Percentiles rank a stretch among this genome's conserved stretches.
phyloP scores from a whole-genome alignment of 306 rosid genomes.

The Amphicarpaea edgeworthii region DNA sequence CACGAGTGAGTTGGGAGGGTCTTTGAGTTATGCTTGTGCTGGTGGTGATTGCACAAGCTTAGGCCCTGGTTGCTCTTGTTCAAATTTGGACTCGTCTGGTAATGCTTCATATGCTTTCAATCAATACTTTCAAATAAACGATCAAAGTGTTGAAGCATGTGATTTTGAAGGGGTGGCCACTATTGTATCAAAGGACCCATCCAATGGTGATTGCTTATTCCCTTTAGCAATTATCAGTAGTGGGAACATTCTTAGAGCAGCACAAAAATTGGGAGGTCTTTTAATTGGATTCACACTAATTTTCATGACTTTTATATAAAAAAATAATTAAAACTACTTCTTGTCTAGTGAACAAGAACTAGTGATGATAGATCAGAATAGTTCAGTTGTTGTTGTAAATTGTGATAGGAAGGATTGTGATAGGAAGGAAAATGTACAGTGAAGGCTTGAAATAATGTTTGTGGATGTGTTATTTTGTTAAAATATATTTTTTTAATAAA shows the following conservation, averaged over 20 bases:
- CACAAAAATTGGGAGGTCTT: neutral
- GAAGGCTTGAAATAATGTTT: too few species aligned
- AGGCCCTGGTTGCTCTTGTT: conserved; percentile 55
- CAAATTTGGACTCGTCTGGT: conserved; percentile 29
- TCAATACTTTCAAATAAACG: conserved; percentile 64
- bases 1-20: fast-evolving
- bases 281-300: conserved; percentile 42
- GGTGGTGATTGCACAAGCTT: conserved; percentile 68
- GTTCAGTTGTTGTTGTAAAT: neutral
- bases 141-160: conserved; percentile 72
- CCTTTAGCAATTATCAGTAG: conserved; percentile 52
- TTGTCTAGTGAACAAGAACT: neutral
- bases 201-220: conserved; percentile 59
- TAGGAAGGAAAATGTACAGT: too few species aligned
- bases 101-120: conserved; percentile 72
- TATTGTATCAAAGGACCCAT: conserved; percentile 53
- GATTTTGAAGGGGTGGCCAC: conserved; percentile 53
- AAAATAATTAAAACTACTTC: too few species aligned
- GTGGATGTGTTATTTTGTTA: too few species aligned
- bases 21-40: conserved; percentile 61
- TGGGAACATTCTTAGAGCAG: conserved; percentile 47
- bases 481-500: too few species aligned
- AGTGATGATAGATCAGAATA: conserved; percentile 2
- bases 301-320: conserved; percentile 38
- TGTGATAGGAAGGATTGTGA: too few species aligned